Evolutionary conservation across 768 basidiomycete genomes (phyloP).

Genomic region (Lepiota brunneoincarnata): DNA sequence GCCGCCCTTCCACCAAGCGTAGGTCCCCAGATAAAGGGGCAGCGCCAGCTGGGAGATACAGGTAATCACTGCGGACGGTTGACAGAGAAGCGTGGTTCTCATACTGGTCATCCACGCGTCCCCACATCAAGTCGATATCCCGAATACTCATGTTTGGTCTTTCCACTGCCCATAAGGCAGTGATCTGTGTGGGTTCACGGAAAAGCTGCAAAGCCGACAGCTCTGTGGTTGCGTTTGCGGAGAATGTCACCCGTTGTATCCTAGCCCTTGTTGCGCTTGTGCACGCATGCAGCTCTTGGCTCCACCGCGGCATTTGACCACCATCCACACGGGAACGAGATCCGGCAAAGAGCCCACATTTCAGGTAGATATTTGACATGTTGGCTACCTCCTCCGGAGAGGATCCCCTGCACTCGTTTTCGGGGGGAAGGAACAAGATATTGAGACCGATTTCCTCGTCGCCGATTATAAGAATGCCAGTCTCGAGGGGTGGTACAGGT

Average conservation of each 20-base stretch:
- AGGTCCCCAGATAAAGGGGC: neutral
- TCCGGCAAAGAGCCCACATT: too few relatives aligned
- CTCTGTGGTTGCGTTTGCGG: neutral
- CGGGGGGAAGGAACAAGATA: too few relatives aligned
- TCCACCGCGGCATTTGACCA: too few relatives aligned
- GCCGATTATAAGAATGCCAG: too few relatives aligned
- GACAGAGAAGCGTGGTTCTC: neutral
- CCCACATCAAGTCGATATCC: conserved; percentile 1
- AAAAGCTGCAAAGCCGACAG: neutral
- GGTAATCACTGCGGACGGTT: neutral
- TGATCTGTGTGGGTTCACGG: neutral
- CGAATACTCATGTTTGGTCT: neutral
- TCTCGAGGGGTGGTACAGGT: neutral
- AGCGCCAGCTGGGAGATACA: conserved; percentile 3
- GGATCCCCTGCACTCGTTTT: too few relatives aligned
- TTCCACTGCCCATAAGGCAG: conserved; percentile 1
- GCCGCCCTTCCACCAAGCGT: neutral
- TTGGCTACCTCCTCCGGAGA: too few relatives aligned
- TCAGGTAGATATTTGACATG: too few relatives aligned
- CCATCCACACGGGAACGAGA: too few relatives aligned
- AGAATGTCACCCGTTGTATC: too few relatives aligned
- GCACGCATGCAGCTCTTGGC: too few relatives aligned
- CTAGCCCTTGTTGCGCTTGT: too few relatives aligned
- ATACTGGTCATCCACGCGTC: neutral
- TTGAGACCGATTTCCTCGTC: too few relatives aligned